Evolutionary conservation across 2,329 filamentous ascomycete species (phyloP).

Genomic region (Xenoacremonium recifei): DNA sequence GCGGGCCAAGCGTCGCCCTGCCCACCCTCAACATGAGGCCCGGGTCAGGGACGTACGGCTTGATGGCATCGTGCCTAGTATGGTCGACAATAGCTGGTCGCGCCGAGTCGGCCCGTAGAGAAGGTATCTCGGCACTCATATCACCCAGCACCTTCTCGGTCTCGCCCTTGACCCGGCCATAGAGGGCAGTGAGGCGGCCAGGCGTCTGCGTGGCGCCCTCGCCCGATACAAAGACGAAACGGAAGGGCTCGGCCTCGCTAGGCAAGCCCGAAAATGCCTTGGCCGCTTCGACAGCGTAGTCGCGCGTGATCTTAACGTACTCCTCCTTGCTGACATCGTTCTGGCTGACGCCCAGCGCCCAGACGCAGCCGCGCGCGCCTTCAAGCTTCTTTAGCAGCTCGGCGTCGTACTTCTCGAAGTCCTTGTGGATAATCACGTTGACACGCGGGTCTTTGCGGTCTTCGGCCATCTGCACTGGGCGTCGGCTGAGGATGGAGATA

Average conservation of each 20-base stretch:
- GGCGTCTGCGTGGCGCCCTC: constrained; percentile 59
- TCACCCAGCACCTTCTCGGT: constrained; percentile 59
- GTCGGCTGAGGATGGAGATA: constrained; percentile 66
- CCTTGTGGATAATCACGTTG: constrained; percentile 65
- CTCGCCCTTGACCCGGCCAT: constrained; percentile 65
- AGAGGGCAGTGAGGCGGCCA: constrained; percentile 54
- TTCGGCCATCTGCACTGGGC: constrained; percentile 62
- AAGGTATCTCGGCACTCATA: constrained; percentile 42
- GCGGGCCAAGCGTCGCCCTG: constrained; percentile 20
- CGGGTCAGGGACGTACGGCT: constrained; percentile 38
- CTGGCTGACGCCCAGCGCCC: constrained; percentile 69
- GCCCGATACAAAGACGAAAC: constrained; percentile 71
- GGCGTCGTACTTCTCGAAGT: constrained; percentile 61
- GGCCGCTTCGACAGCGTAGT: constrained; percentile 64
- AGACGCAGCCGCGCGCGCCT: constrained; percentile 68
- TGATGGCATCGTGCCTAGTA: constrained; percentile 38
- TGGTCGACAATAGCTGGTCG: constrained; percentile 61
- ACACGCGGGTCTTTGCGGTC: constrained; percentile 56
- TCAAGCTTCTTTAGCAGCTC: constrained; percentile 57
- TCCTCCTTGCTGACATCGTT: constrained; percentile 60
- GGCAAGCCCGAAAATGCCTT: constrained; percentile 54
- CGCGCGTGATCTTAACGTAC: constrained; percentile 66
- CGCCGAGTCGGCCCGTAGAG: constrained; percentile 54
- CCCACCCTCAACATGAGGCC: constrained; percentile 14
- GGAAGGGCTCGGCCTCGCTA: constrained; percentile 49